Evolutionary conservation across 805 yeast genomes (phyloP).

Genomic region (Ogataea methanolica): DNA sequence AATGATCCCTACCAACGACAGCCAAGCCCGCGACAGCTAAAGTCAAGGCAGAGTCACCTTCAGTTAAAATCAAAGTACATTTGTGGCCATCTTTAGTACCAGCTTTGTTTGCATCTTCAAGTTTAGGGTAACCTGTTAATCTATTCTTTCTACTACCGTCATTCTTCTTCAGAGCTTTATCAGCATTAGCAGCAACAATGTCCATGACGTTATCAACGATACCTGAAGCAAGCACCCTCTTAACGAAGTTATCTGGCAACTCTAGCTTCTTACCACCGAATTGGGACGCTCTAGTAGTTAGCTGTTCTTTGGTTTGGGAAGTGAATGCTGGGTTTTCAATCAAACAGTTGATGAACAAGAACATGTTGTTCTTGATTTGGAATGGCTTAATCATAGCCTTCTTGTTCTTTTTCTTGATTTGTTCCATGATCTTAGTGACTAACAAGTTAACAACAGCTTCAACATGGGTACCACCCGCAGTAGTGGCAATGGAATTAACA

Average conservation of each 20-base stretch:
- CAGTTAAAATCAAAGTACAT: constrained; percentile 90
- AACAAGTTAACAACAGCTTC: constrained; percentile 82
- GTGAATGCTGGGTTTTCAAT: constrained; percentile 97
- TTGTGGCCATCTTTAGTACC: constrained; percentile 90
- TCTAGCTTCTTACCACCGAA: constrained; percentile 80
- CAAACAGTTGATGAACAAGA: constrained; percentile 83
- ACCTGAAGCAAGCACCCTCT: constrained; percentile 64
- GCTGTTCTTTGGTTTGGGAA: constrained; percentile 94
- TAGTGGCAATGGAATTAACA: constrained; percentile 96
- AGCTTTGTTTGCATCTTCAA: constrained; percentile 94
- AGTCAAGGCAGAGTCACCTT: constrained; percentile 94
- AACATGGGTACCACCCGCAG: constrained; percentile 95
- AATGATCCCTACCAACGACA: constrained; percentile 91
- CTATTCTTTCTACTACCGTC: constrained; percentile 85
- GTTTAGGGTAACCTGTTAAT: constrained; percentile 81
- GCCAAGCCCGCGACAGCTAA: constrained; percentile 91
- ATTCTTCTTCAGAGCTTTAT: constrained; percentile 76
- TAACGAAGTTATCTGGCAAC: constrained; percentile 74
- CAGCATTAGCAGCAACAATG: constrained; percentile 85
- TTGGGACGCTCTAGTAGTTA: constrained; percentile 82
- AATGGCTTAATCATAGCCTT: constrained; percentile 75
- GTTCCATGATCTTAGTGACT: constrained; percentile 68
- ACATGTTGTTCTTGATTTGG: constrained; percentile 87
- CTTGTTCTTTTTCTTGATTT: constrained; percentile 60
- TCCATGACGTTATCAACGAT: constrained; percentile 72